Evolutionary conservation across 768 basidiomycete species (phyloP), one percentile per base, ranked within the genome.

Genomic region (Agaricus subrufescens): DNA sequence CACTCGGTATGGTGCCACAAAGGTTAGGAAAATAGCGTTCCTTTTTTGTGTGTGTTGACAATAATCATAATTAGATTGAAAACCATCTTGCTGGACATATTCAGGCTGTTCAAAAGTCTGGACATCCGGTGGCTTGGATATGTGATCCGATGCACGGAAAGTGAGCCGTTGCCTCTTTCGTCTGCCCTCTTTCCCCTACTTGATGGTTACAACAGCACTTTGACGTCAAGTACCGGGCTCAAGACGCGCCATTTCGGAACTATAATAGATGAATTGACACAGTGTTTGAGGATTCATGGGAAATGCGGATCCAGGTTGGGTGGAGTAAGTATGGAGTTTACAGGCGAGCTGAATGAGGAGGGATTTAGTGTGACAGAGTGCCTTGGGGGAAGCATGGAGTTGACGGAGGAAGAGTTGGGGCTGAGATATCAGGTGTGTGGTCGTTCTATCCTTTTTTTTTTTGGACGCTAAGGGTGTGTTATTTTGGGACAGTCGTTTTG

Each of bases 131-230:
- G 2, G 83, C 87, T 8, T 98, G 95, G 94, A 81, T 95, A 49
- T 95, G 91, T 65, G 97, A 98, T 71, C 94, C 95, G 2, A 98
- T 98, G 96, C 96, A 98, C 63, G 96, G 95, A 74, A 97, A 98
- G 93, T 94, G 65, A 63, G 90, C 79, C 79, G 3, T n/a, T 42
- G 19, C 34, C 37, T 7, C 14, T 43, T 38, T 50, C 42, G 30
- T 19, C 19, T 19, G 19, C 19, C 7, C 11, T 2, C 34, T 34
- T 34, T 8, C 34, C 8, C 34, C 1, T 34, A 1, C 1, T 34
- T 8, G 34, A 7, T 11, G 34, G 34, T 2, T 7, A 3, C 34
- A 34, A 31, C 58, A 96, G 92, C 73, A 98, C 95, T 1, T 81
- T 87, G 54, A 90, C 90, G 1, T 91, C 93, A 4, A 73, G 79